Conservation (phyloP, 2,329 filamentous ascomycete genomes). For the Aspergillus ruber region DNA sequence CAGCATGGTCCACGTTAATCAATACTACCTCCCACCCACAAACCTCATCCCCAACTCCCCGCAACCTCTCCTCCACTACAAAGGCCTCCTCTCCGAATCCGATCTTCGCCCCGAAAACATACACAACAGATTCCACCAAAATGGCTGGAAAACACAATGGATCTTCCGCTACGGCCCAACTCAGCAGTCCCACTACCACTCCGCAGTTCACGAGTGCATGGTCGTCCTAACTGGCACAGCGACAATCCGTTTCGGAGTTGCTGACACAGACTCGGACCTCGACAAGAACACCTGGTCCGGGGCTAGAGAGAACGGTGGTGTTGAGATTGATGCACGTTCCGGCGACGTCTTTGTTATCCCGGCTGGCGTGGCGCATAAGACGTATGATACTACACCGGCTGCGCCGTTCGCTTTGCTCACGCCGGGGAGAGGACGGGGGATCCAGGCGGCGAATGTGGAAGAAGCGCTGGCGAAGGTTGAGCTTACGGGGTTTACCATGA, state of each 20-base stretch:
- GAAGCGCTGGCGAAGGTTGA: constrained; percentile 31
- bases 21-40: constrained; percentile 36
- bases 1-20: constrained; percentile 1
- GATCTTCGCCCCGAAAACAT: constrained; percentile 41
- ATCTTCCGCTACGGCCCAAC: constrained; percentile 52
- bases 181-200: constrained; percentile 54
- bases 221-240: constrained; percentile 49
- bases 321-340: constrained; percentile 43
- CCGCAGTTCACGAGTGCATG: constrained; percentile 53
- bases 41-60: constrained; percentile 47
- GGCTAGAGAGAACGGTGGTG: constrained; percentile 41
- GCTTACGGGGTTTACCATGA: constrained; percentile 48
- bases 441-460: constrained; percentile 26
- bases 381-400: constrained; percentile 37
- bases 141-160: constrained; percentile 52
- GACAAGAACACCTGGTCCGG: constrained; percentile 8
- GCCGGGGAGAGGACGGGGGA: constrained; percentile 37
- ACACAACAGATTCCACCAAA: constrained; percentile 41
- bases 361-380: constrained; percentile 52
- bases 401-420: constrained; percentile 38
- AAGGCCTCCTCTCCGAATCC: constrained; percentile 31
- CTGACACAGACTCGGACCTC: constrained; percentile 30
- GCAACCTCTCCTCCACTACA: constrained; percentile 50
- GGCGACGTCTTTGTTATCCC: constrained; percentile 57
- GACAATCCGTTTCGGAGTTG: constrained; percentile 51